Conservation (phyloP, 2,329 filamentous ascomycete species). For the Trichoderma sp. region DNA sequence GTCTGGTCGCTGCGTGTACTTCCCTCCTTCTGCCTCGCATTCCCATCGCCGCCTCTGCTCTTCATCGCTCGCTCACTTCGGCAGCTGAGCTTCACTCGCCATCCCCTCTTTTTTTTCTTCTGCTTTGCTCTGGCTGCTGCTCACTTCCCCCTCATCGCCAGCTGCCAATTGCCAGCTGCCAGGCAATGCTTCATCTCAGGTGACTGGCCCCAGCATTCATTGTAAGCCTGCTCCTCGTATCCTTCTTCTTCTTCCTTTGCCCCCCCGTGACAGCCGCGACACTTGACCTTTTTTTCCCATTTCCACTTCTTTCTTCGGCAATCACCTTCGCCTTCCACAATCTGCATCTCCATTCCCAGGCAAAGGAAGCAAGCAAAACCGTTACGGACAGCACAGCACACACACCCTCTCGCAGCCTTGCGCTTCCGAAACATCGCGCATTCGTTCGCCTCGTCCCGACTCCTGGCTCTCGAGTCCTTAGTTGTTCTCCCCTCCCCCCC, state of each 20-base stretch:
- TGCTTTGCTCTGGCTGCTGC: conserved; percentile 13
- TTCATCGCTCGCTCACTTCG: background rate
- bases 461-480: background rate
- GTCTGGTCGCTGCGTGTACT: background rate
- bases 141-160: conserved; percentile 19
- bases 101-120: conserved; percentile 26
- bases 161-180: conserved; percentile 29
- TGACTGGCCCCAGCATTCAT: conserved; percentile 30
- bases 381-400: background rate
- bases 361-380: background rate
- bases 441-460: background rate
- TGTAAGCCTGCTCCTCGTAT: conserved; percentile 26
- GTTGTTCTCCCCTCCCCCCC: background rate
- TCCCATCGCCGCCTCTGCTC: background rate
- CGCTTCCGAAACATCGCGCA: background rate
- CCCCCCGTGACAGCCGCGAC: conserved; percentile 14
- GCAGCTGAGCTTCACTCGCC: conserved; percentile 19
- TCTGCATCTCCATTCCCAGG: background rate
- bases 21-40: background rate
- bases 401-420: background rate
- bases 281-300: conserved; percentile 9
- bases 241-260: conserved; percentile 16
- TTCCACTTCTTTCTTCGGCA: background rate
- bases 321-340: background rate
- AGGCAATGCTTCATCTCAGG: conserved; percentile 39